Evolutionary conservation across 768 basidiomycete species (phyloP), one percentile per base, ranked within the genome.

Genomic region (Boletus eberwhitei): DNA sequence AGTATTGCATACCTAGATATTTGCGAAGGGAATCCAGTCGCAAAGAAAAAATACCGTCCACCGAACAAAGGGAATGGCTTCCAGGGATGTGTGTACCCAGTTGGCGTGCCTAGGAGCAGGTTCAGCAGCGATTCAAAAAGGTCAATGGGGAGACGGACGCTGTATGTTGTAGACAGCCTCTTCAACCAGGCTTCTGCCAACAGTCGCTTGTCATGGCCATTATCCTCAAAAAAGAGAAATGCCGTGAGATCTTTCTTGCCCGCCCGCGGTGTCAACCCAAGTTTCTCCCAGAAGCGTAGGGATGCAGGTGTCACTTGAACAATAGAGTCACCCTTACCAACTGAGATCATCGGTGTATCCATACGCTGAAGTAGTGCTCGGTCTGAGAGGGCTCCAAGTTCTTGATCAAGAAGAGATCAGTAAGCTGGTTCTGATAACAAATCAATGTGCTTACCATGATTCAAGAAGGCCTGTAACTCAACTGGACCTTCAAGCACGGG

Each of bases 201-300:
- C 2, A 62, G 58, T 31, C 74, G 75, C 42, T 74, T 75, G n/a
- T 77, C 76, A 21, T 75, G 74, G 2, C 77, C 78, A 11, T 77
- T 76, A 21, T 83, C 81, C 60, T 93, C 88, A 50, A 83, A 87
- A 44, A 93, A 71, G 1, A 85, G 81, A 67, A 85, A 90, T 2
- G 80, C 81, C 2, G 76, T 78, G 5, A 88, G 75, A 59, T 93
- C 77, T 71, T 93, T 93, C 53, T 72, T 74, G 8, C 93, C 92
- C 35, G 79, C 79, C 44, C 79, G 77, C 0, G 92, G 92, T 16
- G 77, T 75, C 41, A 94, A 65, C 0, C 88, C 90, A 13, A 93
- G 77, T 66, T 91, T 93, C 60, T 89, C 86, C 91, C 92, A 93
- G 67, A 93, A 93, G 2, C 85, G 78, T 22, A 93, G 64, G 0